phyloP scores from a whole-genome alignment of 176 grass and related monocot species.

The Tillandsia fasciculata region DNA sequence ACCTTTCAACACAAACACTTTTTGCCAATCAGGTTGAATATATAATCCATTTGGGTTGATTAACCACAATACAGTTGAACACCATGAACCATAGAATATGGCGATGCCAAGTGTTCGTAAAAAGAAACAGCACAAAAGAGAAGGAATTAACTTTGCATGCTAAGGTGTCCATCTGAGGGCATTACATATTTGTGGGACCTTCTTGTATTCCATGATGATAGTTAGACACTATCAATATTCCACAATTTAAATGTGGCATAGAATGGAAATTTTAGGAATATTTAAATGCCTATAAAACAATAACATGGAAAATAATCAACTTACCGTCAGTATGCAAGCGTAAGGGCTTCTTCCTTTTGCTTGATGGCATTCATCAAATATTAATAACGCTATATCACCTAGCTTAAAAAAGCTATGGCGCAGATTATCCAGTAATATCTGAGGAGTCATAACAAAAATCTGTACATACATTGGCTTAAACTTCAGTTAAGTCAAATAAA shows the following conservation, averaged over 20 bases:
- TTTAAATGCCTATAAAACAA: background rate
- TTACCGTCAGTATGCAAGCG: constrained; percentile 63
- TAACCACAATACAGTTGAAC: too few species aligned
- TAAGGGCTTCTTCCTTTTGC: constrained; percentile 42
- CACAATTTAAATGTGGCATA: background rate
- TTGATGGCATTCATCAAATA: constrained; percentile 85
- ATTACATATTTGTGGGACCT: too few species aligned
- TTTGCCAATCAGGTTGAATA: too few species aligned
- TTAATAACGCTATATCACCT: constrained; percentile 47
- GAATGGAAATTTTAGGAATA: background rate
- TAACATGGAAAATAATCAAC: background rate
- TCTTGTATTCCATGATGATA: background rate
- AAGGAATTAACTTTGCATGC: too few species aligned
- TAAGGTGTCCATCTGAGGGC: too few species aligned
- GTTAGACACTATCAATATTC: background rate
- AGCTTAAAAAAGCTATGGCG: constrained; percentile 49
- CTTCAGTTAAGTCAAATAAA: background rate
- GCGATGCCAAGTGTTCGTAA: background rate
- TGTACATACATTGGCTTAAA: constrained; percentile 6
- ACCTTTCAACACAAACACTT: too few species aligned
- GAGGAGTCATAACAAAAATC: constrained; percentile 83
- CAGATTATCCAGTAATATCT: constrained; percentile 73
- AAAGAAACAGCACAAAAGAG: too few species aligned
- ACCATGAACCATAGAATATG: too few species aligned
- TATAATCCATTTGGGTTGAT: too few species aligned